phyloP scores from a whole-genome alignment of 768 basidiomycete species.

The Xerocomellus intermedius region DNA sequence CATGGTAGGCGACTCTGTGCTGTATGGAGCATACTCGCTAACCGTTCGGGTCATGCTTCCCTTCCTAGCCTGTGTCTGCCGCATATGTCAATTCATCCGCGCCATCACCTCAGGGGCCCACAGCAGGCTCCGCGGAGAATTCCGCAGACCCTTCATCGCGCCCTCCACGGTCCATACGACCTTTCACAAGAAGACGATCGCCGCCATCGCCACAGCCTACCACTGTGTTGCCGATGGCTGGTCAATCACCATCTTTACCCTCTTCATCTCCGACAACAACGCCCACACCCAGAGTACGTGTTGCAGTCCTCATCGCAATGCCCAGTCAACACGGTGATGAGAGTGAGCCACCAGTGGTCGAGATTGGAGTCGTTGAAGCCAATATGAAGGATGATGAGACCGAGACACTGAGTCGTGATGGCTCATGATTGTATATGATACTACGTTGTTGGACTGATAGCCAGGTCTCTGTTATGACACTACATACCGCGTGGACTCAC shows the following conservation, averaged over 20 bases:
- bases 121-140: neutral
- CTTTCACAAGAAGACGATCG: slow-evolving; percentile 16
- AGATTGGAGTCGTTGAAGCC: slow-evolving; percentile 32
- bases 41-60: neutral
- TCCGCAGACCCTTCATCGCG: slow-evolving; percentile 6
- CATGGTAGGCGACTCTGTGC: slow-evolving; percentile 17
- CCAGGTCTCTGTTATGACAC: neutral
- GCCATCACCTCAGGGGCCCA: slow-evolving; percentile 4
- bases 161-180: slow-evolving; percentile 13
- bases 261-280: slow-evolving; percentile 10
- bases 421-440: slow-evolving; percentile 8
- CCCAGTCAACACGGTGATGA: slow-evolving; percentile 28
- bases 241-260: neutral
- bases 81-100: slow-evolving; percentile 16
- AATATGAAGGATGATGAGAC: slow-evolving; percentile 3
- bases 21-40: neutral
- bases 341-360: slow-evolving; percentile 31
- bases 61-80: slow-evolving; percentile 25
- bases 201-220: slow-evolving; percentile 13
- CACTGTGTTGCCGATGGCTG: slow-evolving; percentile 1
- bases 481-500: slow-evolving; percentile 3
- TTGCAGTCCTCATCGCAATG: slow-evolving; percentile 48
- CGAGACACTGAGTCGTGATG: slow-evolving; percentile 1
- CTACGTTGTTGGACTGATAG: neutral
- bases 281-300: slow-evolving; percentile 29